Evolutionary conservation across 139 green algal genomes (phyloP).

Genomic region (Dunaliella sp.): DNA sequence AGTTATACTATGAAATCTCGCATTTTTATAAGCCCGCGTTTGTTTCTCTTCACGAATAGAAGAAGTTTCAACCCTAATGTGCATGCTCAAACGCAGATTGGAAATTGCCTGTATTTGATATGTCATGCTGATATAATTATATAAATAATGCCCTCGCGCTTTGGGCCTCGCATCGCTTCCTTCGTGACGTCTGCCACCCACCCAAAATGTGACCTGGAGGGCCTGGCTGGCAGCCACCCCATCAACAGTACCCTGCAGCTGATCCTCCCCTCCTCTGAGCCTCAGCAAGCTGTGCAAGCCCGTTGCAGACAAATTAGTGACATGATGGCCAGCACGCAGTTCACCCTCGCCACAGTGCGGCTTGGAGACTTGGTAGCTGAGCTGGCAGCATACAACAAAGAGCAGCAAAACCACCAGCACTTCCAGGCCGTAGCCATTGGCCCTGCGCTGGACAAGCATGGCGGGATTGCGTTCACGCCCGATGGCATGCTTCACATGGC

Average conservation of each 20-base stretch:
- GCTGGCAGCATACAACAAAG: background rate
- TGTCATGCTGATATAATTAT: no score
- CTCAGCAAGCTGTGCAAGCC: background rate
- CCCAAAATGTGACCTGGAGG: constrained; percentile 6
- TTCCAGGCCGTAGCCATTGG: constrained; percentile 3
- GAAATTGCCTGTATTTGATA: no score
- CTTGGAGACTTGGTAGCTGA: background rate
- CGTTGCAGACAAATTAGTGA: no score
- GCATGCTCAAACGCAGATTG: no score
- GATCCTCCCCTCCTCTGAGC: background rate
- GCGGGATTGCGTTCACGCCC: constrained; percentile 2
- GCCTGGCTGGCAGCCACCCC: background rate
- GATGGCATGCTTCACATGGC: constrained; percentile 1
- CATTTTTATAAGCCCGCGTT: no score
- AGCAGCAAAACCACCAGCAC: background rate
- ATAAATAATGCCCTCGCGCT: background rate
- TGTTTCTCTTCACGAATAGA: no score
- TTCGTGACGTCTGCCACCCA: background rate
- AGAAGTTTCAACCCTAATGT: no score
- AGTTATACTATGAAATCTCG: no score
- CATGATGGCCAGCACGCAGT: no score
- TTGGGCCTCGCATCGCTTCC: background rate
- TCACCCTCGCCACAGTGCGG: background rate
- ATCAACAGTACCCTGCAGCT: constrained; percentile 8
- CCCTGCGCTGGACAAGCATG: constrained; percentile 6